A percentile compares a stretch with the other conserved stretches of the same genome.
Evolutionary conservation across 257 asterid species (phyloP).

Genomic region (Cruciata laevipes): DNA sequence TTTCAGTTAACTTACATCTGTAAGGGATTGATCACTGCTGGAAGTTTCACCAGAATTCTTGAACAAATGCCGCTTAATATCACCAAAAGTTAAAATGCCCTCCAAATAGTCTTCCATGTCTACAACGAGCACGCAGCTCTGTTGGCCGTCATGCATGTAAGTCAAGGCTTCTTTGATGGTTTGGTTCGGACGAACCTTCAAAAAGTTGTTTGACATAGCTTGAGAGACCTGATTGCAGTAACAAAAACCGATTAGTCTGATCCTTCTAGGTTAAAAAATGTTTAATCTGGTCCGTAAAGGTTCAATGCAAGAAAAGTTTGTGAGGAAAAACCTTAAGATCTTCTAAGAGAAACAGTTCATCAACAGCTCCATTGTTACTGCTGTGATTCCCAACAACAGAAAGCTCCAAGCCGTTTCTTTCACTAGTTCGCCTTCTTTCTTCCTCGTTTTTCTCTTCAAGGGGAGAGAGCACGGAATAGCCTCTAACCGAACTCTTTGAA

Average conservation of each 20-base stretch:
- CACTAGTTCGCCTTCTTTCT: slow-evolving; percentile 36
- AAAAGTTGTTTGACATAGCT: slow-evolving; percentile 64
- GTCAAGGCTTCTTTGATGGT: slow-evolving; percentile 64
- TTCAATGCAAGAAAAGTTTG: slow-evolving; percentile 10
- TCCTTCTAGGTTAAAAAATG: too few relatives aligned
- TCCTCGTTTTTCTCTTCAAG: slow-evolving; percentile 45
- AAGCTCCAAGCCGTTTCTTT: slow-evolving; percentile 64
- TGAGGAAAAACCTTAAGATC: slow-evolving; percentile 55
- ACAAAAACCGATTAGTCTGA: slow-evolving; percentile 14
- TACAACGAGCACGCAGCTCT: slow-evolving; percentile 62
- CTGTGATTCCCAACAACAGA: slow-evolving; percentile 38
- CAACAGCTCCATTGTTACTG: slow-evolving; percentile 41
- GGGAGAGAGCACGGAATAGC: slow-evolving; percentile 62
- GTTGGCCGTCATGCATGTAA: slow-evolving; percentile 66
- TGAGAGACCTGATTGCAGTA: slow-evolving; percentile 61
- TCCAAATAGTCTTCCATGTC: slow-evolving; percentile 64
- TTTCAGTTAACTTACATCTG: slow-evolving; percentile 40
- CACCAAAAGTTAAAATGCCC: slow-evolving; percentile 86
- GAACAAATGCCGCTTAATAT: slow-evolving; percentile 49
- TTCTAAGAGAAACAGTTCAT: slow-evolving; percentile 54
- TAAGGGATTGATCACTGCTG: slow-evolving; percentile 26
- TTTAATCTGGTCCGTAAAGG: too few relatives aligned
- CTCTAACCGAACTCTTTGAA: slow-evolving; percentile 42
- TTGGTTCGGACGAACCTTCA: slow-evolving; percentile 53
- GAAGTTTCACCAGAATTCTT: slow-evolving; percentile 43